Base-by-base conservation (phyloP, 1,139 yeast species). In the Hyphopichia burtonii region DNA sequence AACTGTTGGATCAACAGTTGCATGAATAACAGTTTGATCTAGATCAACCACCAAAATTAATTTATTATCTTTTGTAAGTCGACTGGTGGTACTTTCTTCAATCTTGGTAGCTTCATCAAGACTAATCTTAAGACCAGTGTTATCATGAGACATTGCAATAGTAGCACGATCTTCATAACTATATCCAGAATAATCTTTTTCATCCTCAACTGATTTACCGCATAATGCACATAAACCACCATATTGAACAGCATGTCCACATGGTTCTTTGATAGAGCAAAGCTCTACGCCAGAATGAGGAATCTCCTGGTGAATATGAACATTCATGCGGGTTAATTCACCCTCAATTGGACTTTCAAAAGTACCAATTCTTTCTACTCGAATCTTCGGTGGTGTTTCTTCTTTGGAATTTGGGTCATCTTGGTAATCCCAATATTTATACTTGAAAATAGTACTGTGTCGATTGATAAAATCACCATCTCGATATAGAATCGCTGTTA, bases 11-110 rank as follows among this genome's bases (percentile, higher is more conserved):
- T 93, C 99, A 19, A 91, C 97, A 3, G 98, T 93, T 32, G 98
- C 96, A 59, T 93, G 99, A 32, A 93, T 93, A 7, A 93, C 96
- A 0, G 99, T 94, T 63, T 94, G 99, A 66, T 93, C 99, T 48
- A 93, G 73, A 69, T 93, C 99, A 11, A 93, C 99, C 39, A 93
- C 99, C 44, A 93, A 71, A 34, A 93, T 90, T 50, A 93, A 73
- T 57, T 87, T 89, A 46, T 76, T 69, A 44, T 82, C 87, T 23
- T 72, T 62, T 4, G 82, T 63, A 40, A 94, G 72, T 44, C 86
- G 71, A 44, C 74, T 69, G 4, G 88, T 80, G 39, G 93, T 76
- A 34, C 68, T 70, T 46, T 79, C 78, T 58, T 91, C 99, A 41
- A 93, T 82, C 47, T 85, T 80, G 46, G 82, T 83, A 2, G 99